Evolutionary conservation across 768 basidiomycete species (phyloP), one percentile per base, ranked within the genome.

Genomic region (Psilocybe subaeruginosa): DNA sequence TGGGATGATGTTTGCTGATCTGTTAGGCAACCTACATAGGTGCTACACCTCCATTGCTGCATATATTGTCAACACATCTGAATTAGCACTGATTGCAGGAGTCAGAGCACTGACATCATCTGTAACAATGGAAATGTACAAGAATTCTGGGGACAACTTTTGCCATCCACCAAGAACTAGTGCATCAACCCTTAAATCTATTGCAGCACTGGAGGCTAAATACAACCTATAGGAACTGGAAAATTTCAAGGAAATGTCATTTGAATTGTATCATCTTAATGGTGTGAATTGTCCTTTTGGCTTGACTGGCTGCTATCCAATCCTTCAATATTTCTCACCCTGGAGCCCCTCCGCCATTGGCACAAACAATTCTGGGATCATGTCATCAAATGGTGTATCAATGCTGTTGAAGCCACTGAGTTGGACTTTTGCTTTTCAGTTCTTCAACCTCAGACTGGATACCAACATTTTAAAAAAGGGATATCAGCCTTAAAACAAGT

Each of bases 401-500:
- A 64, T 23, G 69, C 69, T 9, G 30, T 82, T 9, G 69, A 73
- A 0, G 47, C 52, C 1, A 29, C 29, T 3, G 76, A 82, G 58
- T 65, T 81, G 3, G 72, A 81, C 56, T 75, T 76, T 60, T 67
- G 70, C 2, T 75, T 78, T 47, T 73, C 69, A 0, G 50, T 77
- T n/a, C 66, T 82, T 8, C 78, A 79, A 23, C 69, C 72, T 12
- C 68, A 66, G 35, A 69, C 69, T 12, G 76, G 76, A 11, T 74
- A 72, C 53, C 62, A 71, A n/a, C 78, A 80, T 29, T 82, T 80
- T 54, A 59, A 66, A 8, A 69, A 74, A 19, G 77, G 80, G 0
- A 73, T 80, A 6, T 77, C 73, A 5, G 65, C 68, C 7, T 43
- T 81, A 30, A 79, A 80, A 30, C 79, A 81, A 58, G 74, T 78